Percentiles rank a stretch among this genome's conserved stretches.
phyloP scores from a whole-genome alignment of 345 rosid genomes.

The Citropsis articulata region DNA sequence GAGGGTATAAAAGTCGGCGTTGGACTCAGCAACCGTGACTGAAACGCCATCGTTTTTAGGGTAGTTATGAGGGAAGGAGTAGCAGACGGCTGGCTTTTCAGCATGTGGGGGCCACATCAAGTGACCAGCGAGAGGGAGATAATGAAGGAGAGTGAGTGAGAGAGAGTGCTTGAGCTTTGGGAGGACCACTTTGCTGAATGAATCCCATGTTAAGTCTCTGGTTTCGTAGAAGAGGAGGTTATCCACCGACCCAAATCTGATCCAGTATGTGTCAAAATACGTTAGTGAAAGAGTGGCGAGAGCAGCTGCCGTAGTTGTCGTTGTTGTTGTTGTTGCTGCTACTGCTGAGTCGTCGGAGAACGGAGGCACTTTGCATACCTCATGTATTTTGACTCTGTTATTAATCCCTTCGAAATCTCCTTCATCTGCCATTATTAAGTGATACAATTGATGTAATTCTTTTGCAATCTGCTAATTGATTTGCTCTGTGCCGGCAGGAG shows the following conservation, averaged over 20 bases:
- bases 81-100: slow-evolving; percentile 23
- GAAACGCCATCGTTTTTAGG: slow-evolving; percentile 20
- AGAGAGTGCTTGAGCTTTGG: slow-evolving; percentile 40
- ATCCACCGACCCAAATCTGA: slow-evolving; percentile 26
- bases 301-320: background rate
- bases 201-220: slow-evolving; percentile 11
- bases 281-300: slow-evolving; percentile 27
- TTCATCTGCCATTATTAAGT: no score
- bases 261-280: slow-evolving; percentile 24
- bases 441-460: no score
- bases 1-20: slow-evolving; percentile 18
- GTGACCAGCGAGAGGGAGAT: slow-evolving; percentile 33
- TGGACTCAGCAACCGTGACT: slow-evolving; percentile 37
- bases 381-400: no score
- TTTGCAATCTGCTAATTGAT: no score
- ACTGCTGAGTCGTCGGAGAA: no score
- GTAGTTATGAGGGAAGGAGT: background rate
- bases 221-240: slow-evolving; percentile 33
- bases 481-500: no score
- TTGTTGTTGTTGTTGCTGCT: no score
- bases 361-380: no score
- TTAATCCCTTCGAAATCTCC: no score
- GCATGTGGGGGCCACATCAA: slow-evolving; percentile 23
- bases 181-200: slow-evolving; percentile 31
- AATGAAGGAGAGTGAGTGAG: slow-evolving; percentile 33